Evolutionary conservation across 2,329 filamentous ascomycete genomes (phyloP).

Genomic region (Bipolaris oryzae): DNA sequence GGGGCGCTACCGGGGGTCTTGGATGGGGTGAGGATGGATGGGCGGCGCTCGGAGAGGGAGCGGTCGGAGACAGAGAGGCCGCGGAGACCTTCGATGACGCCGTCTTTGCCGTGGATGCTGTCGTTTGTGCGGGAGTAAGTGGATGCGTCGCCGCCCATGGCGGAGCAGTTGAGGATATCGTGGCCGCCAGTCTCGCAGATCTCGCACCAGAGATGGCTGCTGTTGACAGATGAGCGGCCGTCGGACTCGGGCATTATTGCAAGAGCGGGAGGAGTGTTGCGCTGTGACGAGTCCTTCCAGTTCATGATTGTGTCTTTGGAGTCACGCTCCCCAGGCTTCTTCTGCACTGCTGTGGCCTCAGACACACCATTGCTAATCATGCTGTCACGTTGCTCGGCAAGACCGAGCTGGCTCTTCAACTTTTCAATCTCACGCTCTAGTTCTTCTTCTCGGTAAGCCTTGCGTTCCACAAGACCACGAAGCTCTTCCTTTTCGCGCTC

Average conservation of each 20-base stretch:
- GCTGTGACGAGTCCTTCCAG: conserved; percentile 51
- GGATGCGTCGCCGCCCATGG: conserved; percentile 70
- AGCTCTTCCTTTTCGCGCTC: conserved; percentile 83
- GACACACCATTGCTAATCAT: conserved; percentile 59
- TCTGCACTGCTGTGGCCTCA: conserved; percentile 54
- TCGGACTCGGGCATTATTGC: conserved; percentile 74
- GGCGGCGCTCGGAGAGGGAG: conserved; percentile 39
- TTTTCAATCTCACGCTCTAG: conserved; percentile 80
- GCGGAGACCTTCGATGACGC: conserved; percentile 40
- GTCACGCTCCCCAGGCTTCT: conserved; percentile 66
- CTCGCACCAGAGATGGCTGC: conserved; percentile 82
- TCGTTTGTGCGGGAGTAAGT: conserved; percentile 28
- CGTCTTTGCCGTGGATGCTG: conserved; percentile 35
- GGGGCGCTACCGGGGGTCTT: conserved; percentile 46
- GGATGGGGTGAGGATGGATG: conserved; percentile 37
- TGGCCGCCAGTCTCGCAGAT: conserved; percentile 92
- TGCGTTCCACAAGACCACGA: conserved; percentile 73
- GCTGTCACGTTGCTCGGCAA: conserved; percentile 57
- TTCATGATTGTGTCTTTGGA: conserved; percentile 70
- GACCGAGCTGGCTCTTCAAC: conserved; percentile 51
- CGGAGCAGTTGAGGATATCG: conserved; percentile 91
- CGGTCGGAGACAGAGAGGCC: conserved; percentile 42
- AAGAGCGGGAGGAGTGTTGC: conserved; percentile 55
- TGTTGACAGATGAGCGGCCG: conserved; percentile 64
- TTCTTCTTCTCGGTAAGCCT: conserved; percentile 78